Evolutionary conservation across 2,329 filamentous ascomycete genomes (phyloP).

Genomic region (Exophiala sideris): DNA sequence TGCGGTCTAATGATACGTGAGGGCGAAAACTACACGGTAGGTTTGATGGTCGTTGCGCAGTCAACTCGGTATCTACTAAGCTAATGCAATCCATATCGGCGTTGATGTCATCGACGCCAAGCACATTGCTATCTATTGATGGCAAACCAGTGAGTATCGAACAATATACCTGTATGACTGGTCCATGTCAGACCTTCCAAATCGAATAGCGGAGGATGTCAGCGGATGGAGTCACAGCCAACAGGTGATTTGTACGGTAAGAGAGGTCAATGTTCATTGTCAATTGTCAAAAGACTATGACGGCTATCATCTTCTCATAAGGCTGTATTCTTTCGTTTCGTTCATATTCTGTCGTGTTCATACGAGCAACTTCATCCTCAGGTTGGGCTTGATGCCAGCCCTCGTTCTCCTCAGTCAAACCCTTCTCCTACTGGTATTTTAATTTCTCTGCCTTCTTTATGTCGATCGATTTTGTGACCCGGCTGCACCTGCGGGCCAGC

Average conservation of each 20-base stretch:
- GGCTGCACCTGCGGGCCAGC: constrained; percentile 9
- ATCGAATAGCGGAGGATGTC: no score
- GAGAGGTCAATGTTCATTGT: no score
- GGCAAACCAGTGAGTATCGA: no score
- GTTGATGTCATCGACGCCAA: constrained; percentile 1
- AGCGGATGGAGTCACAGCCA: neutral
- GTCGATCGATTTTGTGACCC: constrained; percentile 21
- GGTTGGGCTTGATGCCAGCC: neutral
- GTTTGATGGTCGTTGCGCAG: no score
- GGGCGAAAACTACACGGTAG: no score
- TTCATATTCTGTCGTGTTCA: neutral
- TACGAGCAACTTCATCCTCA: neutral
- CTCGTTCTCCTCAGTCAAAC: neutral
- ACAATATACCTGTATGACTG: no score
- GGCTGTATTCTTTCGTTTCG: neutral
- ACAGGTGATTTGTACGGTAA: neutral
- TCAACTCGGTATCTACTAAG: no score
- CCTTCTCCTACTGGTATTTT: constrained; percentile 15
- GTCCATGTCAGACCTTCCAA: no score
- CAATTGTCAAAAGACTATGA: no score
- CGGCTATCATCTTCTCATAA: neutral
- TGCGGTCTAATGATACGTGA: no score
- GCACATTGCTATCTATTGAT: neutral
- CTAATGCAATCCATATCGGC: neutral
- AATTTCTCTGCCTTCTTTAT: constrained; percentile 19